Evolutionary conservation across 164 flowering plant species (phyloP), one percentile per base, ranked within the genome.

Genomic region (Aristolochia contorta): DNA sequence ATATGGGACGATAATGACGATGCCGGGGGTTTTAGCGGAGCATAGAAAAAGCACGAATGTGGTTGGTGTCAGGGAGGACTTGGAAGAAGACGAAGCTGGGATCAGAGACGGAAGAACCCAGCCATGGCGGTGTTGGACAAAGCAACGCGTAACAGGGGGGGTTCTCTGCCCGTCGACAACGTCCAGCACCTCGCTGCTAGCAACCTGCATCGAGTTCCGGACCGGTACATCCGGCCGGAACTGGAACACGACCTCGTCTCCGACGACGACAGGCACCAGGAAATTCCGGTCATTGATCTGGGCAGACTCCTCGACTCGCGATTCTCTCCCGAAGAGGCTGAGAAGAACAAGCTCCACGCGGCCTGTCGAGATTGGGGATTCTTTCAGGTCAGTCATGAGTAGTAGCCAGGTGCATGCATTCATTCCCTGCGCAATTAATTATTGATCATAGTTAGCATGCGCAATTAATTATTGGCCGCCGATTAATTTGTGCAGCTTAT

Each of bases 361-460:
- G 85, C 83, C 8, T 82, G 83, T 46, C 54, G 65, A 51, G 75
- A 79, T 3, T 79, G 83, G 83, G 86, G 86, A 18, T 79, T 82
- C 62, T 77, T 82, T 57, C 83, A 78, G 82, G 82, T 81, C 7
- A 0, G 18, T 54, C 32, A 16, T 55, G n/a, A n/a, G n/a, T n/a
- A n/a, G n/a, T n/a, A n/a, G n/a, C n/a, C n/a, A n/a, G n/a, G n/a
- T n/a, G n/a, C n/a, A n/a, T n/a, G n/a, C n/a, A n/a, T n/a, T n/a
- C n/a, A n/a, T n/a, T n/a, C n/a, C n/a, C n/a, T n/a, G n/a, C n/a
- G n/a, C n/a, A n/a, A n/a, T n/a, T 24, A 30, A 22, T 12, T 14
- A 8, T 25, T 27, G 15, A 22, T 23, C 22, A 20, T 16, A 12
- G 2, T 6, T 25, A 16, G 6, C 24, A 54, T 2, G 16, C 1